Evolutionary conservation across 768 basidiomycete species (phyloP), one percentile per base, ranked within the genome.

Genomic region (Hypsizygus marmoreus): DNA sequence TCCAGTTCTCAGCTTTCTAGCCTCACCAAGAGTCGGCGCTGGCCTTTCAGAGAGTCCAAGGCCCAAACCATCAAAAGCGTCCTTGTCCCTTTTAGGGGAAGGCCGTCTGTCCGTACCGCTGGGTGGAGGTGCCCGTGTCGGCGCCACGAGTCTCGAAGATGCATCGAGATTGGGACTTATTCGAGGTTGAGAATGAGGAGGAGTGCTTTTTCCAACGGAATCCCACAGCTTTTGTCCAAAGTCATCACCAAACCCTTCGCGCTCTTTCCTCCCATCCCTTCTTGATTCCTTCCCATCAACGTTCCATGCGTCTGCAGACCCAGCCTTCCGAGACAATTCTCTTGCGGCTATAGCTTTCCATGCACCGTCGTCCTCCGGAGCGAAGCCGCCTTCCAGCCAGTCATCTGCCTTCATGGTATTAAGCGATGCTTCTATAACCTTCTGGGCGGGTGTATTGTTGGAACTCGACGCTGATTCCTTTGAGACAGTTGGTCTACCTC

Each of bases 1-100:
- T 6, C 88, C 87, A 10, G 87, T 88, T 40, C 86, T 74, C 44
- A 85, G 61, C 59, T 82, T 84, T 32, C 86, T 74, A 25, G 86
- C 88, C 59, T 91, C 88, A 9, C 81, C 89, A 4, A 91, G 71
- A 2, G 89, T 91, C 14, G 83, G 85, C 14, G 78, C 71, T 3
- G 79, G 70, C 40, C 70, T 72, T 17, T 68, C 71, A 20, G 65
- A 56, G n/a, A 65, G 58, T 47, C 66, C 62, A 16, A 86, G 60
- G 6, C 81, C 88, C 35, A 92, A 67, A 9, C 86, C 89, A 26
- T 88, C 86, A 51, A 92, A 92, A 4, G 90, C 91, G 58, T 92
- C 90, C 53, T 77, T 86, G 14, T 73, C 72, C 42, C 47, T 55
- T 16, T 30, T 13, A 20, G 47, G 45, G 1, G 38, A 30, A 13